Percentiles rank a stretch among this genome's conserved stretches.
Evolutionary conservation across 495 filamentous ascomycete genomes (phyloP).

Genomic region (Zalerion maritima): DNA sequence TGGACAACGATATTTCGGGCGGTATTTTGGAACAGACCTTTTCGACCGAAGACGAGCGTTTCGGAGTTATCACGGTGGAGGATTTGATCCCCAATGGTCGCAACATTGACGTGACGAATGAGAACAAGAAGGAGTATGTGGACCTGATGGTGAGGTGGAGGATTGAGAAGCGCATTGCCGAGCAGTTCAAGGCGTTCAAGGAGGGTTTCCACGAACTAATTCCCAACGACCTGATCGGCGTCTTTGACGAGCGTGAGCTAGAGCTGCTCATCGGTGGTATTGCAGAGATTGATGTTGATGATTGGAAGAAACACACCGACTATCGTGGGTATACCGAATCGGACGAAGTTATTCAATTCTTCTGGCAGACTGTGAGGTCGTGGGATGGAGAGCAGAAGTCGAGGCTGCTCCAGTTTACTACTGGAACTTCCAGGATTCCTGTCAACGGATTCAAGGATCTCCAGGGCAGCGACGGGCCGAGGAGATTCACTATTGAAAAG

Average conservation of each 20-base stretch:
- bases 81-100: slow-evolving; percentile 83
- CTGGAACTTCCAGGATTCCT: slow-evolving; percentile 91
- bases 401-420: slow-evolving; percentile 89
- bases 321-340: slow-evolving; percentile 98
- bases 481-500: slow-evolving; percentile 97
- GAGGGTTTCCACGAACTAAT: slow-evolving; percentile 96
- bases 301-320: slow-evolving; percentile 99
- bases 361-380: slow-evolving; percentile 91
- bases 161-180: slow-evolving; percentile 92
- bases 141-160: slow-evolving; percentile 98
- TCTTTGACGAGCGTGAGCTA: slow-evolving; percentile 95
- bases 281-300: slow-evolving; percentile 97
- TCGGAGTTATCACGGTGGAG: slow-evolving; percentile 81
- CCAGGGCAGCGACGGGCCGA: slow-evolving; percentile 89
- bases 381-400: slow-evolving; percentile 99
- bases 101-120: slow-evolving; percentile 90
- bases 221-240: slow-evolving; percentile 88
- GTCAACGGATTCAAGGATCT: slow-evolving; percentile 99
- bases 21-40: slow-evolving; percentile 89
- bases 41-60: slow-evolving; percentile 91
- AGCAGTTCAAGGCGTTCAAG: slow-evolving; percentile 97
- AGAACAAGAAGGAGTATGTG: slow-evolving; percentile 89
- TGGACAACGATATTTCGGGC: slow-evolving; percentile 88
- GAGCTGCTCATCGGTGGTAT: slow-evolving; percentile 97
- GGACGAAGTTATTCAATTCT: slow-evolving; percentile 92